These are phyloP conservation scores for Domatiomyces globalis DNA, from an alignment of 2,329 filamentous ascomycete genomes.

Conservation along the genomic window DNA sequence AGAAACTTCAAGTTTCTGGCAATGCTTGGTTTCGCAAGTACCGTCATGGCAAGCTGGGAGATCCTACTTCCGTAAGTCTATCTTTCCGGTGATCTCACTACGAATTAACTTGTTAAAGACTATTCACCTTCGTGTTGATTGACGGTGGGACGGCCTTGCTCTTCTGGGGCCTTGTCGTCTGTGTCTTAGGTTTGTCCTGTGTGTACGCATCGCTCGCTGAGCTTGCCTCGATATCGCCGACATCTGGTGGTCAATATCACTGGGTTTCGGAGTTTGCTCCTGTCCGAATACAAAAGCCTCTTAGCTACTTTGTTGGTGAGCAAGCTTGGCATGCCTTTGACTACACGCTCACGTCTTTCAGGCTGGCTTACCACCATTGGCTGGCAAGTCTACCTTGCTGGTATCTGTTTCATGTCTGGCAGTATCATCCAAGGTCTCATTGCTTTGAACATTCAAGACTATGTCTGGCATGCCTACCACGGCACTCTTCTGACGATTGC, in stretches of 20 bases:
- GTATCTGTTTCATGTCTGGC: slow-evolving; percentile 20
- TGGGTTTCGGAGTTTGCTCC: slow-evolving; percentile 27
- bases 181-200: slow-evolving; percentile 33
- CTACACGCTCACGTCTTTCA: slow-evolving; percentile 21
- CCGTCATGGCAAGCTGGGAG: too few relatives aligned
- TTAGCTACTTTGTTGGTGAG: slow-evolving; percentile 41
- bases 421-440: slow-evolving; percentile 21
- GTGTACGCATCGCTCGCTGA: slow-evolving; percentile 24
- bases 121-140: slow-evolving; percentile 14
- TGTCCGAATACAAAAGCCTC: slow-evolving; percentile 33
- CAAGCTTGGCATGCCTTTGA: too few relatives aligned
- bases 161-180: slow-evolving; percentile 38
- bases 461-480: slow-evolving; percentile 14
- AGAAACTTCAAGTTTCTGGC: too few relatives aligned
- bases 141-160: slow-evolving; percentile 41
- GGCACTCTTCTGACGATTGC: slow-evolving; percentile 13
- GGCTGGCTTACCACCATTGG: slow-evolving; percentile 30
- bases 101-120: background rate
- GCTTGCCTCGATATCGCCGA: slow-evolving; percentile 27
- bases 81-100: too few relatives aligned
- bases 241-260: slow-evolving; percentile 29
- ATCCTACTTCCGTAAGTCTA: too few relatives aligned
- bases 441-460: slow-evolving; percentile 22
- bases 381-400: slow-evolving; percentile 21
- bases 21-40: too few relatives aligned